phyloP scores from a whole-genome alignment of 2,329 filamentous ascomycete species.

The Talaromyces sp. region DNA sequence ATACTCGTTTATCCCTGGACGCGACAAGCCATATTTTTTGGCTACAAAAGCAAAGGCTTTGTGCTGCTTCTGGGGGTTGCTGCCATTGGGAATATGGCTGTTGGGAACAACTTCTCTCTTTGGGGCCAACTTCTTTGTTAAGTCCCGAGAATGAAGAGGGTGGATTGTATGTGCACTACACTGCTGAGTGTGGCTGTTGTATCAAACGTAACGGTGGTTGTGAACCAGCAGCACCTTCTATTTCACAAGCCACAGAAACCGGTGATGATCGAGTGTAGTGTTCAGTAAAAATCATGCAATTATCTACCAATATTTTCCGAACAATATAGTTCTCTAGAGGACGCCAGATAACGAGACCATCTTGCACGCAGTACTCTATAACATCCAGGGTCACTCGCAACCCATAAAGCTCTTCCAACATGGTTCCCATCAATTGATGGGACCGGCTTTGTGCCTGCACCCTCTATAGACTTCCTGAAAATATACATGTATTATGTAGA shows the following conservation, averaged over 20 bases:
- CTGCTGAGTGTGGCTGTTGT: conserved; percentile 3
- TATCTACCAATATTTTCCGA: no score
- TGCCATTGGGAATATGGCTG: not conserved
- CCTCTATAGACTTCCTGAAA: no score
- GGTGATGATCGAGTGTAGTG: not conserved
- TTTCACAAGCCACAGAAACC: not conserved
- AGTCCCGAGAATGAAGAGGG: not conserved
- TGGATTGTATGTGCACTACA: not conserved
- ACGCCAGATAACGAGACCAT: no score
- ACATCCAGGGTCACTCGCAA: no score
- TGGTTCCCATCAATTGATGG: no score
- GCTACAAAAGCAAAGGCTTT: not conserved
- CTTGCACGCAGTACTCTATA: no score
- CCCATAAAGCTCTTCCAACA: no score
- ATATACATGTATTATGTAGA: no score
- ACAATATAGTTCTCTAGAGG: no score
- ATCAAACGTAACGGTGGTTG: conserved; percentile 1
- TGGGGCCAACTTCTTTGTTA: not conserved
- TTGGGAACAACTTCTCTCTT: not conserved
- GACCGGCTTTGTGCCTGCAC: no score
- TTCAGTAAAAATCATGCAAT: not conserved
- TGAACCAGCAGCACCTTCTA: not conserved
- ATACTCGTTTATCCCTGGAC: not conserved
- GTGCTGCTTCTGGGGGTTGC: not conserved
- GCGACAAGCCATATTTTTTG: not conserved